phyloP scores from a whole-genome alignment of 1,139 yeast species.

The Pichia sp. region DNA sequence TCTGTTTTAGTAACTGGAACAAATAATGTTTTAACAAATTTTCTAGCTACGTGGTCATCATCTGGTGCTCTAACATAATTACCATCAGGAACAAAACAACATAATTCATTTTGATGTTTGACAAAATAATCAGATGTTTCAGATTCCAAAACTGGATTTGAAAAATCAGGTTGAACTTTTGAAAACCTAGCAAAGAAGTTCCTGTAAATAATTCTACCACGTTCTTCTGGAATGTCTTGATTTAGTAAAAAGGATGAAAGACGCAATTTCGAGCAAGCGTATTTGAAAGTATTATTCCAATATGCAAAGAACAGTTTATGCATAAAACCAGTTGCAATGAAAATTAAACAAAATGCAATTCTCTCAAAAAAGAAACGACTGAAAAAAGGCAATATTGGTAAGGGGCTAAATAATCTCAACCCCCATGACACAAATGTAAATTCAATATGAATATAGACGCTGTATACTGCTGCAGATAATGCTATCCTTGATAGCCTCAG shows the following conservation, averaged over 20 bases:
- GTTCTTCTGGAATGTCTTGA: slow-evolving; percentile 61
- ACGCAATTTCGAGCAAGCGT: slow-evolving; percentile 52
- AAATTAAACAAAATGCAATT: slow-evolving; percentile 17
- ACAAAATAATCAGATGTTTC: slow-evolving; percentile 43
- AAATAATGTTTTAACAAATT: slow-evolving; percentile 58
- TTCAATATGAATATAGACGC: slow-evolving; percentile 65
- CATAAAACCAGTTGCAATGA: slow-evolving; percentile 9
- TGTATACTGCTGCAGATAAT: slow-evolving; percentile 72
- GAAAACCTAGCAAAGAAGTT: slow-evolving; percentile 37
- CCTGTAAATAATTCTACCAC: slow-evolving; percentile 65
- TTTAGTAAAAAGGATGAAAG: slow-evolving; percentile 76
- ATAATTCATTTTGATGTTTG: slow-evolving; percentile 35
- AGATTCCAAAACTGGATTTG: slow-evolving; percentile 47
- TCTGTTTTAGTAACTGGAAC: slow-evolving; percentile 82
- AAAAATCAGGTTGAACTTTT: slow-evolving; percentile 47
- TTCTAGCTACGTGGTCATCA: slow-evolving; percentile 66
- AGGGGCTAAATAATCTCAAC: slow-evolving; percentile 34
- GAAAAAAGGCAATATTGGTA: slow-evolving; percentile 25
- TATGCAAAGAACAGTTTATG: slow-evolving; percentile 28
- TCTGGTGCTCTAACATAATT: slow-evolving; percentile 80
- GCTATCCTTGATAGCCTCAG: slow-evolving; percentile 70
- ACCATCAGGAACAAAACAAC: slow-evolving; percentile 73
- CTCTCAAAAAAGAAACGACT: slow-evolving; percentile 8
- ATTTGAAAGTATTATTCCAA: slow-evolving; percentile 61
- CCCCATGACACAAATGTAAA: slow-evolving; percentile 58